These are phyloP conservation scores for Lactarius trivialis DNA, from an alignment of 768 basidiomycete genomes.

Conservation along the genomic window DNA sequence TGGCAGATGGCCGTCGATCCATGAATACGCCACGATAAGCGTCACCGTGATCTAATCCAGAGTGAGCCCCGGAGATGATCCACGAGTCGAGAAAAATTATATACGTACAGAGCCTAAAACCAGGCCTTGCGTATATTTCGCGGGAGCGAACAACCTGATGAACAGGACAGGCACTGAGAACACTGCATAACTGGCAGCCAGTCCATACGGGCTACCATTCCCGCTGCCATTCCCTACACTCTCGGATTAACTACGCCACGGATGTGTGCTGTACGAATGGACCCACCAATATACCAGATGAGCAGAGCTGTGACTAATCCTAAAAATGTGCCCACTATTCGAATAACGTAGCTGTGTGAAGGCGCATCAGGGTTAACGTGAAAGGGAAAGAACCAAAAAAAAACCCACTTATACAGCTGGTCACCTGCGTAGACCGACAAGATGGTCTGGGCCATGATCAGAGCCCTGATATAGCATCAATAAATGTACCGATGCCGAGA, in stretches of 20 bases:
- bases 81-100: neutral
- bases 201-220: conserved; percentile 47
- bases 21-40: conserved; percentile 50
- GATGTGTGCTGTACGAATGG: neutral
- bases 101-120: conserved; percentile 35
- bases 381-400: neutral
- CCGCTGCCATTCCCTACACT: conserved; percentile 37
- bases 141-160: conserved; percentile 41
- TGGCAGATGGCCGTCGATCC: conserved; percentile 47
- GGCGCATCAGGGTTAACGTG: neutral
- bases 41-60: conserved; percentile 36
- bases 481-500: neutral
- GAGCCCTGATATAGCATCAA: conserved; percentile 32
- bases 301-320: conserved; percentile 44
- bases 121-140: conserved; percentile 33
- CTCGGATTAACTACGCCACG: neutral
- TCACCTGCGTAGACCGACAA: conserved; percentile 51
- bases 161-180: conserved; percentile 43
- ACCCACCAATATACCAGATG: conserved; percentile 43
- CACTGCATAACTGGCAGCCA: conserved; percentile 43
- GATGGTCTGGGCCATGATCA: conserved; percentile 57
- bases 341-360: conserved; percentile 35
- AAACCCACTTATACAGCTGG: conserved; percentile 43
- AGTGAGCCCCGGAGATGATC: neutral
- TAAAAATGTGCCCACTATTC: conserved; percentile 40